These are phyloP conservation scores for Ballota nigra DNA, from an alignment of 257 asterid genomes.

Conservation along the genomic window DNA sequence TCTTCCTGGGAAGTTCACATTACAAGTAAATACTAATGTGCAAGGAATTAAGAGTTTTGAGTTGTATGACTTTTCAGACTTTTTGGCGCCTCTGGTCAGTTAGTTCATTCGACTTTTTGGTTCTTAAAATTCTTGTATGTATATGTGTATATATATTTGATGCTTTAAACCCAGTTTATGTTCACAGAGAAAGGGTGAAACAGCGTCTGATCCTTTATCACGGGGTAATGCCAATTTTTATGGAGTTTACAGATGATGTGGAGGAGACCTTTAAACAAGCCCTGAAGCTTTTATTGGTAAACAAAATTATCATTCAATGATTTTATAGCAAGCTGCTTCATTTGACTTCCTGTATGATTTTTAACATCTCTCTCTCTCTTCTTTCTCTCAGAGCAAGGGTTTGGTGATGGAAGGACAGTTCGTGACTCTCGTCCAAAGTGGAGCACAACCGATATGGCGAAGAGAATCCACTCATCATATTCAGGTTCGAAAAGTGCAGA, in stretches of 20 bases:
- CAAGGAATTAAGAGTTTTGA: background rate
- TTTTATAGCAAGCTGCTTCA: background rate
- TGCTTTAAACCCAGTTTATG: background rate
- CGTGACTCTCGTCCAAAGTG: slow-evolving; percentile 96
- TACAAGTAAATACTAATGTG: background rate
- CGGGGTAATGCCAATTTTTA: slow-evolving; percentile 84
- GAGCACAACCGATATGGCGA: slow-evolving; percentile 99
- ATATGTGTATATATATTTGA: background rate
- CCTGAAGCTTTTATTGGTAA: slow-evolving; percentile 73
- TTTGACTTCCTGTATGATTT: background rate
- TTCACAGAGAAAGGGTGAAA: slow-evolving; percentile 80
- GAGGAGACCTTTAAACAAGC: slow-evolving; percentile 95
- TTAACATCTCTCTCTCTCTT: background rate
- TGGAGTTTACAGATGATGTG: slow-evolving; percentile 81
- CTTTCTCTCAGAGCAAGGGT: slow-evolving; percentile 51
- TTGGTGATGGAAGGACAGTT: slow-evolving; percentile 70
- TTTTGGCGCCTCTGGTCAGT: too few relatives aligned
- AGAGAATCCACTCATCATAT: slow-evolving; percentile 89
- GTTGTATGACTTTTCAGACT: background rate
- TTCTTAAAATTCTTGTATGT: background rate
- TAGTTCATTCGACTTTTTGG: background rate
- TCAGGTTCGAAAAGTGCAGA: slow-evolving; percentile 84
- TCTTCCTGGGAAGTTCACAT: background rate
- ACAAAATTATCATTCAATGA: slow-evolving; percentile 2
- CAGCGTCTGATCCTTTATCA: slow-evolving; percentile 85